phyloP scores from a whole-genome alignment of 1,139 yeast genomes.

The Zygoascus sp. region DNA sequence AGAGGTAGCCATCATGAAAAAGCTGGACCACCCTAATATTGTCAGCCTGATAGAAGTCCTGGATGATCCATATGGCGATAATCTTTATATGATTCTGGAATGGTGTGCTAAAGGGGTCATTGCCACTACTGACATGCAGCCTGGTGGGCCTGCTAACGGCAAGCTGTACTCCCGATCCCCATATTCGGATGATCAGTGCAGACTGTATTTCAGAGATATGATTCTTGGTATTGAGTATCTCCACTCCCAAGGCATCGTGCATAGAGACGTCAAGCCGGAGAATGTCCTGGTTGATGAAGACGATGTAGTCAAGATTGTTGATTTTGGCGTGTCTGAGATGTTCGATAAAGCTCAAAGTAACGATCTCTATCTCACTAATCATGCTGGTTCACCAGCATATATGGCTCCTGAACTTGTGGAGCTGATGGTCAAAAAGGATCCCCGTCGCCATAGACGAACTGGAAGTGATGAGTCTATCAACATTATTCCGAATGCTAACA shows the following conservation, averaged over 20 bases:
- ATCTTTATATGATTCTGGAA: constrained; percentile 70
- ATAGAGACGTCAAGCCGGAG: constrained; percentile 94
- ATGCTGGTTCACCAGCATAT: constrained; percentile 85
- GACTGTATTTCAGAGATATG: constrained; percentile 66
- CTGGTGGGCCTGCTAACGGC: constrained; percentile 23
- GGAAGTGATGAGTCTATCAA: constrained; percentile 10
- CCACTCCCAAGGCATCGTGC: constrained; percentile 90
- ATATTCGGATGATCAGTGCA: constrained; percentile 38
- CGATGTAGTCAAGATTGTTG: constrained; percentile 82
- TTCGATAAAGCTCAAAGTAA: constrained; percentile 42
- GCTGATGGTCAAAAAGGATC: constrained; percentile 30
- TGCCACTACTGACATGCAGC: constrained; percentile 27
- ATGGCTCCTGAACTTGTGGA: constrained; percentile 76
- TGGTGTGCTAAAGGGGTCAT: constrained; percentile 55
- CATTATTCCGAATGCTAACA: constrained; percentile 24
- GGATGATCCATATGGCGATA: constrained; percentile 58
- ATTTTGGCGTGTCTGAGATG: constrained; percentile 85
- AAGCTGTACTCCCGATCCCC: constrained; percentile 30
- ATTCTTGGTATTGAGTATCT: constrained; percentile 84
- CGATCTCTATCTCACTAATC: constrained; percentile 47
- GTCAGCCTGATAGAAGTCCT: constrained; percentile 80
- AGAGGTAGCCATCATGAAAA: constrained; percentile 79
- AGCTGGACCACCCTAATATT: constrained; percentile 62
- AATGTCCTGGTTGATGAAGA: constrained; percentile 71
- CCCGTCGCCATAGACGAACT: constrained; percentile 1